Evolutionary conservation across 306 rosid species (phyloP), one percentile per base, ranked within the genome.

Genomic region (Pueraria montana): DNA sequence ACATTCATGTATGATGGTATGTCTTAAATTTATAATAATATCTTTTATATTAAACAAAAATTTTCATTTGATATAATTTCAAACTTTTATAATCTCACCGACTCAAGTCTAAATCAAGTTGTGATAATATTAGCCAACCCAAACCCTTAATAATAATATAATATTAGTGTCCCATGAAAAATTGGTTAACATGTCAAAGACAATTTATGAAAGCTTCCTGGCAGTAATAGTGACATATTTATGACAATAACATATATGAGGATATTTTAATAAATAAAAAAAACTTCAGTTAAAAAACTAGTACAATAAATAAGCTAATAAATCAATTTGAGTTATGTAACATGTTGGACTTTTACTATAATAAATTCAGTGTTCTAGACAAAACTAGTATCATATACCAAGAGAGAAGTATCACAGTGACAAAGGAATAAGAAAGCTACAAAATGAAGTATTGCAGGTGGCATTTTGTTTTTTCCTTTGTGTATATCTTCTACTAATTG

Each of bases 151-250:
- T n/a, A n/a, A n/a, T n/a, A n/a, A n/a, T 14, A 8, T n/a, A 72
- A 16, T 2, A 26, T 43, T 14, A 20, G 8, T 53, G 16, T 40
- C 55, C 42, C 40, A 17, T 42, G 55, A 21, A 48, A 75, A 62
- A 69, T 69, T 52, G 65, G 67, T 70, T 83, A 55, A 56, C 30
- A 69, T 55, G 77, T 83, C 82, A 50, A 72, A 67, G 68, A 79
- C 66, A 72, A 52, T 32, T 30, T 58, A 49, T 34, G 55, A 61
- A 23, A 30, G 20, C 38, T 26, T 27, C 1, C 40, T 27, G 23
- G 34, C 40, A 63, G 21, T 3, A 14, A 30, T 8, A 30, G 12
- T 63, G 69, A 61, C 13, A 12, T 24, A 12, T 24, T 26, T 26
- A 61, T 61, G 10, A 61, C 10, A 24, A 61, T 61, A 26, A 61